phyloP scores from a whole-genome alignment of 2,329 filamentous ascomycete species.

The Dothidotthia symphoricarpi region DNA sequence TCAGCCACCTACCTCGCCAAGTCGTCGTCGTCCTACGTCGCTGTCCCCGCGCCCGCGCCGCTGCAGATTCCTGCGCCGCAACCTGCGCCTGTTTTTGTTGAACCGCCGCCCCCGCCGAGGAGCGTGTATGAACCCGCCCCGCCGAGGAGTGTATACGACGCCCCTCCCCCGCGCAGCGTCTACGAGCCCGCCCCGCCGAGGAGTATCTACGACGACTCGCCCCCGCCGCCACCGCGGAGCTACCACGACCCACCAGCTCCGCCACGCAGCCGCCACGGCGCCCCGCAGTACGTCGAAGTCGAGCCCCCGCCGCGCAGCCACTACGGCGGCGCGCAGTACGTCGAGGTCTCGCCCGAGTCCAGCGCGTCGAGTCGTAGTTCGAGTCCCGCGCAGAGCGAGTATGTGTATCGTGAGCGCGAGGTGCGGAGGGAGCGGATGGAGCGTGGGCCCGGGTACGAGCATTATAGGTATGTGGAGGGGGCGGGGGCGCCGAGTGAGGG shows the following conservation, averaged over 20 bases:
- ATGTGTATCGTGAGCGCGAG: slow-evolving; percentile 47
- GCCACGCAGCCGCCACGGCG: too few species aligned
- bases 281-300: too few species aligned
- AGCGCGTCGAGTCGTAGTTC: too few species aligned
- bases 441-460: slow-evolving; percentile 44
- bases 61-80: slow-evolving; percentile 42
- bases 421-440: slow-evolving; percentile 38
- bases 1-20: too few species aligned
- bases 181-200: slow-evolving; percentile 9
- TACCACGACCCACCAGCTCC: too few species aligned
- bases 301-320: slow-evolving; percentile 23
- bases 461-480: slow-evolving; percentile 49
- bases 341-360: slow-evolving; percentile 46
- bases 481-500: slow-evolving; percentile 33
- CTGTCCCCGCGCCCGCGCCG: slow-evolving; percentile 33
- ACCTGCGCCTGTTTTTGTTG: slow-evolving; percentile 43
- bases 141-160: slow-evolving; percentile 9
- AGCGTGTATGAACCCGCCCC: slow-evolving; percentile 9
- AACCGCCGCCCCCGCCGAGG: slow-evolving; percentile 28
- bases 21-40: slow-evolving; percentile 28
- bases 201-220: slow-evolving; percentile 12
- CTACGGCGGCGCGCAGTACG: slow-evolving; percentile 40
- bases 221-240: slow-evolving; percentile 3
- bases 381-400: too few species aligned
- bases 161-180: slow-evolving; percentile 10